Percentiles rank a stretch among this genome's conserved stretches.
Evolutionary conservation across 805 yeast genomes (phyloP).

Genomic region (Kuraishia cidri): DNA sequence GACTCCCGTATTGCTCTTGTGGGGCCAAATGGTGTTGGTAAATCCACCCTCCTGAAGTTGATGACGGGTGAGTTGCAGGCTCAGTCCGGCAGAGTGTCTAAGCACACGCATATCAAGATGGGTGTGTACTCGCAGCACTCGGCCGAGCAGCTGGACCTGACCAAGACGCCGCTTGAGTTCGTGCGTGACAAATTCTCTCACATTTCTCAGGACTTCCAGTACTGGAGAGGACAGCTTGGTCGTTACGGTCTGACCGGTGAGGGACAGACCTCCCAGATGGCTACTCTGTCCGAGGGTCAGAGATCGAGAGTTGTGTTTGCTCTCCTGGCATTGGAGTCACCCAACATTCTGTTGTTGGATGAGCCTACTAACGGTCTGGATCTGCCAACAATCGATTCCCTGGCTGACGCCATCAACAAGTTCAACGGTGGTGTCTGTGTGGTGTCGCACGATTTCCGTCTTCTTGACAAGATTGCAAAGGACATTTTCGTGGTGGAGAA

Average conservation of each 20-base stretch:
- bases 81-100: constrained; percentile 90
- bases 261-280: constrained; percentile 98
- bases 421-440: constrained; percentile 98
- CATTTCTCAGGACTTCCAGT: constrained; percentile 96
- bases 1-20: constrained; percentile 97
- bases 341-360: constrained; percentile 90
- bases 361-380: constrained; percentile 99
- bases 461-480: constrained; percentile 93
- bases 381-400: constrained; percentile 95
- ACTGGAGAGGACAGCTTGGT: constrained; percentile 97
- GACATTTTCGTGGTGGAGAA: constrained; percentile 95
- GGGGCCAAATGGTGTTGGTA: constrained; percentile 99
- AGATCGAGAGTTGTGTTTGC: constrained; percentile 99
- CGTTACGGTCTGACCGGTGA: constrained; percentile 98
- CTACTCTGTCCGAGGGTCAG: constrained; percentile 97
- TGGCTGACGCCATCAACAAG: constrained; percentile 90
- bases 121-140: constrained; percentile 99
- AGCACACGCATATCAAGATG: constrained; percentile 94
- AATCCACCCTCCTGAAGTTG: constrained; percentile 88
- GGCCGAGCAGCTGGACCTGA: constrained; percentile 93
- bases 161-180: constrained; percentile 92
- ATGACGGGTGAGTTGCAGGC: constrained; percentile 94
- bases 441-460: constrained; percentile 98
- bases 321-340: constrained; percentile 86
- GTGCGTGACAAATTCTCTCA: constrained; percentile 89